Conservation (phyloP, 192 early-diverging fungal genomes). For the Coemansia sp. region DNA sequence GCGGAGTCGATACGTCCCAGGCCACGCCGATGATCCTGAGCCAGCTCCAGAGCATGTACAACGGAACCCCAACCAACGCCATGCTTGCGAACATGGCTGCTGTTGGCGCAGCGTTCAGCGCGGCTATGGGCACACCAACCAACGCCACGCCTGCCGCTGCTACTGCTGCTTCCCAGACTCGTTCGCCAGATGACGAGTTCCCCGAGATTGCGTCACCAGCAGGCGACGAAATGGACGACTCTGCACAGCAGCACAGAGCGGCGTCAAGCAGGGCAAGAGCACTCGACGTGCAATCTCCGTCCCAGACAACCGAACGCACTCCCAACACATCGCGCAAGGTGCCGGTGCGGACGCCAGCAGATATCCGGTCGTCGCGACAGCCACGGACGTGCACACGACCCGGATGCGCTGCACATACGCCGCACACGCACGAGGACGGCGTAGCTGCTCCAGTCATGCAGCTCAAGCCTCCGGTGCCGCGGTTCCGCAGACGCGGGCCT, state of each 20-base stretch:
- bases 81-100: conserved; percentile 38
- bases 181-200: conserved; percentile 25
- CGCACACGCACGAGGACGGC: conserved; percentile 51
- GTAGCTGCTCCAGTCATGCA: conserved; percentile 26
- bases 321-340: background rate
- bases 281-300: no score
- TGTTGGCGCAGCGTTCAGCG: conserved; percentile 16
- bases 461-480: conserved; percentile 52
- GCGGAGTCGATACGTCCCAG: conserved; percentile 28
- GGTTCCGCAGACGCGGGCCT: conserved; percentile 17
- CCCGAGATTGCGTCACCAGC: conserved; percentile 11
- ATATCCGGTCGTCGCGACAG: conserved; percentile 33
- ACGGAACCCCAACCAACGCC: conserved; percentile 39
- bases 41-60: conserved; percentile 27
- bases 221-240: background rate
- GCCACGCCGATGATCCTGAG: conserved; percentile 39
- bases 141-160: background rate
- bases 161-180: background rate
- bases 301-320: background rate
- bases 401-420: conserved; percentile 53
- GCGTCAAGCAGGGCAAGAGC: background rate
- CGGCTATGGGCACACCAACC: conserved; percentile 10
- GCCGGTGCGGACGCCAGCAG: conserved; percentile 35
- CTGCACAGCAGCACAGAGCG: background rate
- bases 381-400: conserved; percentile 50